phyloP scores from a whole-genome alignment of 768 basidiomycete genomes.

The Amanita brunnescens region DNA sequence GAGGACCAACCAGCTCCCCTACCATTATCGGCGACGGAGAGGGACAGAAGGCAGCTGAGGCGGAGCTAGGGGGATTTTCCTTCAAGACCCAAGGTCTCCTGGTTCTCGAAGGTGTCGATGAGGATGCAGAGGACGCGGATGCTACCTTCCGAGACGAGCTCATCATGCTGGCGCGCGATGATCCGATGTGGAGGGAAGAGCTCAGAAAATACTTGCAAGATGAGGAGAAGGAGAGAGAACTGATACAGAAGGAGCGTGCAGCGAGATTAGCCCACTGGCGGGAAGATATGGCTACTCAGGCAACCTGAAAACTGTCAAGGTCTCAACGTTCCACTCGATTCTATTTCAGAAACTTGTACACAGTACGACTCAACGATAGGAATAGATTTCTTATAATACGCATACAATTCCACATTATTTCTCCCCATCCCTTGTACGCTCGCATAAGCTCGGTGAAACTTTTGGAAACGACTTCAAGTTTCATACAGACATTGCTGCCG shows the following conservation, averaged over 20 bases:
- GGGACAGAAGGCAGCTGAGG: background rate
- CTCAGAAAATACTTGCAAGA: background rate
- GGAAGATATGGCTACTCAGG: background rate
- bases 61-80: background rate
- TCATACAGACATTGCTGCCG: too few species aligned
- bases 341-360: background rate
- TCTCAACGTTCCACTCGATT: background rate
- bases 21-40: background rate
- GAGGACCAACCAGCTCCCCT: background rate
- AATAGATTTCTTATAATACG: background rate
- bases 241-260: background rate
- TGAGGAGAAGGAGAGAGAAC: background rate
- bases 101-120: background rate
- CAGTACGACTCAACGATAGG: background rate
- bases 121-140: background rate
- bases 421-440: background rate
- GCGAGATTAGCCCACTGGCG: background rate
- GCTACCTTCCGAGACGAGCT: background rate
- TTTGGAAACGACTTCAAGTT: too few species aligned
- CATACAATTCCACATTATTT: background rate
- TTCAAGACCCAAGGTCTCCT: background rate
- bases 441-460: background rate
- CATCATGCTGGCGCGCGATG: background rate
- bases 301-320: background rate
- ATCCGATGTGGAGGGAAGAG: background rate